Base-by-base conservation (phyloP, 1,284 basidiomycete genomes). In the Xerocomus nothofagi region DNA sequence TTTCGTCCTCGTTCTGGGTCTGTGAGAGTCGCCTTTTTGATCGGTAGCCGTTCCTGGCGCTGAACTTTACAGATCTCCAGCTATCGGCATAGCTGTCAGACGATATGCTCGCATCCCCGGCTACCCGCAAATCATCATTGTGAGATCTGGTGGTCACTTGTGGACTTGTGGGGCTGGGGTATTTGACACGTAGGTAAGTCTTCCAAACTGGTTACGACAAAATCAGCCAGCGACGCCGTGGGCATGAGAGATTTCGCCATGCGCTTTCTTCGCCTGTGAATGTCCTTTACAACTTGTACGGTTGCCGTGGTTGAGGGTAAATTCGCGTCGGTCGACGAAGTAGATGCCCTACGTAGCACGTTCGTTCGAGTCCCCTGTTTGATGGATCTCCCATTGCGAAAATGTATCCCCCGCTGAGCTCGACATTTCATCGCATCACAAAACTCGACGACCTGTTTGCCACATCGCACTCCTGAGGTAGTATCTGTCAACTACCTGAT, bases 401-500 rank as follows among this genome's bases (percentile, higher is more conserved):
- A 38, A 62, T 65, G 58, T 42, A 50, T 44, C 48, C 61, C 32
- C 44, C 39, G 4, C 34, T 30, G n/a, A 36, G n/a, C 15, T n/a
- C 44, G 29, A 23, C 40, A 4, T 36, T 59, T 39, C 31, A 15
- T n/a, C 18, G 29, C 20, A 20, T 11, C 32, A 21, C 39, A 47
- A 30, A 53, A 66, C 44, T 63, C 74, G 11, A 72, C 69, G 11
- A 73, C 70, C 53, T 60, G 71, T 54, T 68, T 65, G 32, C 73
- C 74, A 18, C 76, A 73, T 53, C 60, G 59, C 45, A 64, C 67
- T 0, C 71, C 75, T 7, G 51, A 61, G 12, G 60, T 65, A 4
- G 54, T 74, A 29, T 61, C 61, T 40, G 60, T 51, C 42, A 56
- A 60, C 26, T 77, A 11, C 73, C 76, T 10, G 62, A 53, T n/a